Evolutionary conservation across 1,139 yeast species (phyloP), one percentile per base, ranked within the genome.

Genomic region (Geotrichum reessii): DNA sequence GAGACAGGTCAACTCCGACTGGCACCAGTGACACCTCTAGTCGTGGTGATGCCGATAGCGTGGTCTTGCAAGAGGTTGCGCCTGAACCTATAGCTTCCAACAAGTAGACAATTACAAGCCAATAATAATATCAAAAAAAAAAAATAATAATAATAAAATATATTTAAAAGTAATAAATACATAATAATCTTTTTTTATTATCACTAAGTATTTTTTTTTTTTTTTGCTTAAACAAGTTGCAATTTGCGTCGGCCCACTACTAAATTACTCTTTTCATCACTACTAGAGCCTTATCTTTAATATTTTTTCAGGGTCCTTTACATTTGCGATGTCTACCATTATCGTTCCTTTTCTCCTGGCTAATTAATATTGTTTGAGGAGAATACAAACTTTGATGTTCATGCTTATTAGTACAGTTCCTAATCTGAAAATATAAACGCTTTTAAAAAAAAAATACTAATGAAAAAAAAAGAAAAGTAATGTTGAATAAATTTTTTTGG

Each of bases 41-140:
- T 19, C 25, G 17, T n/a, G 50, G 31, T 4, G 47, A 53, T 37
- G 42, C 17, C n/a, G 47, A 19, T 11, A 40, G 49, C 2, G 33
- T 52, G 19, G 40, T 49, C 40, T 21, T 56, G 47, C 33, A 47
- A 19, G 55, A 51, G 27, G 58, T 51, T 27, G 58, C 58, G 17
- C 58, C 58, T 27, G 58, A 56, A 27, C 55, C 58, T 14, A 49
- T 56, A 17, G 50, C 50, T 31, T 14, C 37, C 12, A 31, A 31
- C 37, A 31, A 31, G 37, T 31, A 25, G 19, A 33, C 51, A 27
- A 24, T n/a, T n/a, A n/a, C n/a, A n/a, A n/a, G n/a, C n/a, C n/a
- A n/a, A 48, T 17, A 21, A 25, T 24, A 25, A 48, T 25, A 21
- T 8, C 37, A 31, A 8, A 11, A 31, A 31, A 11, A 11, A 31